These are phyloP conservation scores for Biscogniauxia mediterranea DNA, from an alignment of 2,329 filamentous ascomycete species.

Conservation along the genomic window DNA sequence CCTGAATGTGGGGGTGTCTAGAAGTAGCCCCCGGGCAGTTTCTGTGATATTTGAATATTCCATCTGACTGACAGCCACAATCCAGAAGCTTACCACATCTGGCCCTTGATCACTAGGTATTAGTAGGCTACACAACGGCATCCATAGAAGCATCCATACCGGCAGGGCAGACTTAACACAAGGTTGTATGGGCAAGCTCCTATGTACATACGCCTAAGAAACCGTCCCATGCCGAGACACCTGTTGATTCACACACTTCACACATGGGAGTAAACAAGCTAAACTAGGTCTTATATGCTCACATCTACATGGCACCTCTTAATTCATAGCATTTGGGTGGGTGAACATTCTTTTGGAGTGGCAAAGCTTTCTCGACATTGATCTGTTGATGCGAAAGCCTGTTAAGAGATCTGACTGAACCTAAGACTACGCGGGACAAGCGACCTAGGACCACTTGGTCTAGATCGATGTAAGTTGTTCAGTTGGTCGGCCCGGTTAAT, in stretches of 20 bases:
- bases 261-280: background rate
- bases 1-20: background rate
- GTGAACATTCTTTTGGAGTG: background rate
- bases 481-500: slow-evolving; percentile 9
- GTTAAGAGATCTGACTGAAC: background rate
- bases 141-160: too few species aligned
- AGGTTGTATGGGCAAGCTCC: background rate
- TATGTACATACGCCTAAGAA: background rate
- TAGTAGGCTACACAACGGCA: too few species aligned
- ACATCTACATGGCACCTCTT: background rate
- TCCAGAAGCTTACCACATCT: too few species aligned
- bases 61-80: too few species aligned
- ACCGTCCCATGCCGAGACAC: background rate
- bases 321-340: background rate
- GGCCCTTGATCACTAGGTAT: too few species aligned
- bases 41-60: background rate
- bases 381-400: background rate
- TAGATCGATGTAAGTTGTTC: slow-evolving; percentile 10
- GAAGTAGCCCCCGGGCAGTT: background rate
- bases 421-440: background rate
- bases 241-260: background rate
- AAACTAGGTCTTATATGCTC: background rate
- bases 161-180: background rate
- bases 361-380: background rate
- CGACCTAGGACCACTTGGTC: slow-evolving; percentile 23